Percentiles rank a stretch among this genome's conserved stretches.
phyloP scores from a whole-genome alignment of 108 stramenopile species.

The Conticribra weissflogii region DNA sequence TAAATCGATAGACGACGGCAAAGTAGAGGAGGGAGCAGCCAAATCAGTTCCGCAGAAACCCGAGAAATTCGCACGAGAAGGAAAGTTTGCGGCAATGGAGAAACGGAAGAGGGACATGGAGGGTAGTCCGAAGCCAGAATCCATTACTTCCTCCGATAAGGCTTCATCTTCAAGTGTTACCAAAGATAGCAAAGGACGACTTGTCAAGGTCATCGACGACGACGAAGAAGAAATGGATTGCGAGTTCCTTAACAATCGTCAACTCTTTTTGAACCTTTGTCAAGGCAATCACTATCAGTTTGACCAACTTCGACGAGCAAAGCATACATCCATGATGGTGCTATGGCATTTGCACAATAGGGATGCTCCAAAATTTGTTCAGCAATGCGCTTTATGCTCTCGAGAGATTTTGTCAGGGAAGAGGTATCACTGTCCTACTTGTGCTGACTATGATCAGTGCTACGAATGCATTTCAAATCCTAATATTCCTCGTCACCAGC shows the following conservation, averaged over 20 bases:
- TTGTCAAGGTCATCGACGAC: slow-evolving; percentile 86
- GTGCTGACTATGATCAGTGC: slow-evolving; percentile 95
- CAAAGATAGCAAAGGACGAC: slow-evolving; percentile 82
- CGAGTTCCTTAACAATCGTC: slow-evolving; percentile 90
- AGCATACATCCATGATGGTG: slow-evolving; percentile 99
- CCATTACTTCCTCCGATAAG: slow-evolving; percentile 26
- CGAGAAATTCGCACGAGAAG: slow-evolving; percentile 41
- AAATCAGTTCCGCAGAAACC: not conserved
- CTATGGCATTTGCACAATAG: slow-evolving; percentile 98
- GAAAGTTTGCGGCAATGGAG: slow-evolving; percentile 87
- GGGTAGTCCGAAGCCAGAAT: slow-evolving; percentile 37
- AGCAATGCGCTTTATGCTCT: slow-evolving; percentile 88
- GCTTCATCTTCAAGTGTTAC: slow-evolving; percentile 41
- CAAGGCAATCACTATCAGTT: slow-evolving; percentile 99
- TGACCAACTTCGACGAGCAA: slow-evolving; percentile 95
- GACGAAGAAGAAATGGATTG: slow-evolving; percentile 89
- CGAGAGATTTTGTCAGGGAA: slow-evolving; percentile 84
- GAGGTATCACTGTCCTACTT: slow-evolving; percentile 89
- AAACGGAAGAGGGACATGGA: slow-evolving; percentile 67
- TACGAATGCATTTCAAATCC: slow-evolving; percentile 85
- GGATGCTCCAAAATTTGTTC: slow-evolving; percentile 95
- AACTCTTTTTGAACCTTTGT: slow-evolving; percentile 86
- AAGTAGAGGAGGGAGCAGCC: not conserved
- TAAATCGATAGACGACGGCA: not conserved
- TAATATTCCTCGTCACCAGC: slow-evolving; percentile 78